phyloP scores from a whole-genome alignment of 495 filamentous ascomycete genomes.

The Penicillium bialowiezense region DNA sequence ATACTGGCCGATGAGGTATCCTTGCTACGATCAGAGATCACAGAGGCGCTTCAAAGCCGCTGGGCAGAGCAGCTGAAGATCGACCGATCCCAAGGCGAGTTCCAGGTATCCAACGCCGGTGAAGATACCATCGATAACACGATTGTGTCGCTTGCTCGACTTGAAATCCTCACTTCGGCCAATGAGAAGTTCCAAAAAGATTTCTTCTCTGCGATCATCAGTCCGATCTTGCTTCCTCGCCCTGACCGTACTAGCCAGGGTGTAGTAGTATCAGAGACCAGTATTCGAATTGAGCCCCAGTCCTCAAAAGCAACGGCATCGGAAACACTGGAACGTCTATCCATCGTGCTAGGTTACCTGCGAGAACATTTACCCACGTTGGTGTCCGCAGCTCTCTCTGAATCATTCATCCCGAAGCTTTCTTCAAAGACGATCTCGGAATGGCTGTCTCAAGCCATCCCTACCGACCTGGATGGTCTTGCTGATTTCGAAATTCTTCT shows the following conservation, averaged over 20 bases:
- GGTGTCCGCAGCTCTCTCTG: constrained; percentile 59
- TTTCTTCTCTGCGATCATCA: constrained; percentile 28
- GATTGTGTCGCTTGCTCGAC: constrained; percentile 30
- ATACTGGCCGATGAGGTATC: constrained; percentile 32
- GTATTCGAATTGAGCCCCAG: constrained; percentile 30
- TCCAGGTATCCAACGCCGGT: constrained; percentile 45
- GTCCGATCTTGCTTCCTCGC: constrained; percentile 32
- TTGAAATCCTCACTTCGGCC: constrained; percentile 33
- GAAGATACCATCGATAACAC: constrained; percentile 30
- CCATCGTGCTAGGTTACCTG: constrained; percentile 62
- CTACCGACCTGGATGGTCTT: constrained; percentile 66
- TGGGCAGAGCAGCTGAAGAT: constrained; percentile 57
- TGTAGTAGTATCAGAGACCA: constrained; percentile 27
- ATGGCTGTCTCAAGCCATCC: constrained; percentile 76
- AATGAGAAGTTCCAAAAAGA: constrained; percentile 37
- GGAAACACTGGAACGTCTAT: constrained; percentile 48
- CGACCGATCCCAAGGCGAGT: constrained; percentile 42
- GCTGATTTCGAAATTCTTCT: constrained; percentile 65
- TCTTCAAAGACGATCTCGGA: constrained; percentile 61
- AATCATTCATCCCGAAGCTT: constrained; percentile 63
- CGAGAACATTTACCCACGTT: constrained; percentile 60
- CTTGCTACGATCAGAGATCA: constrained; percentile 32
- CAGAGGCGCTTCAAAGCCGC: constrained; percentile 26
- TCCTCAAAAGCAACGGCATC: constrained; percentile 24
- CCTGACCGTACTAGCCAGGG: constrained; percentile 25